phyloP scores from a whole-genome alignment of 2,329 filamentous ascomycete genomes.

The Penicillium fuscoglaucum region DNA sequence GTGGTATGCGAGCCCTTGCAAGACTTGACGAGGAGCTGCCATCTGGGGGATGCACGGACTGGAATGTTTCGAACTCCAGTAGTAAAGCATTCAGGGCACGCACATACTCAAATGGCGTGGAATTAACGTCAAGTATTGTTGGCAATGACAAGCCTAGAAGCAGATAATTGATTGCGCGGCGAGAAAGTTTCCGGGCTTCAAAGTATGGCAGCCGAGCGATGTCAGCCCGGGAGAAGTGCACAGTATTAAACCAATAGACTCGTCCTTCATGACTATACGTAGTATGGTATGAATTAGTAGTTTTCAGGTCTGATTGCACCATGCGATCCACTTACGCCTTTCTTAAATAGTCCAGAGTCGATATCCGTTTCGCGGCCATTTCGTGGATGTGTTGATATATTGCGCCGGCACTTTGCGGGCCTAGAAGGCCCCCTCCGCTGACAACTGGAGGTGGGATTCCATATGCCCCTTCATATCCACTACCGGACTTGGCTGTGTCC shows the following conservation, averaged over 20 bases:
- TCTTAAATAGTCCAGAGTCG: constrained; percentile 86
- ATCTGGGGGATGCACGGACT: constrained; percentile 78
- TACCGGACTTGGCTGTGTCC: constrained; percentile 37
- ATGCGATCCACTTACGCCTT: constrained; percentile 69
- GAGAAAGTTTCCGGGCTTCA: constrained; percentile 76
- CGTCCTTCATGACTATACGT: constrained; percentile 77
- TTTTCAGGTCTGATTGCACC: not conserved
- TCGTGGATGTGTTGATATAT: constrained; percentile 75
- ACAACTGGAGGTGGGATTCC: constrained; percentile 32
- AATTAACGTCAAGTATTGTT: constrained; percentile 79
- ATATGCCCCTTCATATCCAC: constrained; percentile 29
- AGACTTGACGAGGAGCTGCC: constrained; percentile 68
- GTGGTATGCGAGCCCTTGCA: constrained; percentile 74
- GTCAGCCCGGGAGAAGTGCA: constrained; percentile 83
- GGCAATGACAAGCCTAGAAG: constrained; percentile 90
- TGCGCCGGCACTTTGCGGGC: constrained; percentile 53
- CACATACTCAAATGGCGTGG: constrained; percentile 79
- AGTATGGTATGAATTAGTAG: constrained; percentile 15
- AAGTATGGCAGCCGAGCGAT: constrained; percentile 82
- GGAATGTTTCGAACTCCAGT: constrained; percentile 90
- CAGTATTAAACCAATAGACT: constrained; percentile 97
- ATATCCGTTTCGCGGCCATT: constrained; percentile 85
- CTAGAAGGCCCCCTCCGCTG: constrained; percentile 37
- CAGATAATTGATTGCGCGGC: constrained; percentile 90
- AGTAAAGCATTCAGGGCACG: constrained; percentile 82